A percentile compares a stretch with the other conserved stretches of the same genome.
Conservation (phyloP, 1,284 basidiomycete genomes). For the Ceratobasidium sp. region DNA sequence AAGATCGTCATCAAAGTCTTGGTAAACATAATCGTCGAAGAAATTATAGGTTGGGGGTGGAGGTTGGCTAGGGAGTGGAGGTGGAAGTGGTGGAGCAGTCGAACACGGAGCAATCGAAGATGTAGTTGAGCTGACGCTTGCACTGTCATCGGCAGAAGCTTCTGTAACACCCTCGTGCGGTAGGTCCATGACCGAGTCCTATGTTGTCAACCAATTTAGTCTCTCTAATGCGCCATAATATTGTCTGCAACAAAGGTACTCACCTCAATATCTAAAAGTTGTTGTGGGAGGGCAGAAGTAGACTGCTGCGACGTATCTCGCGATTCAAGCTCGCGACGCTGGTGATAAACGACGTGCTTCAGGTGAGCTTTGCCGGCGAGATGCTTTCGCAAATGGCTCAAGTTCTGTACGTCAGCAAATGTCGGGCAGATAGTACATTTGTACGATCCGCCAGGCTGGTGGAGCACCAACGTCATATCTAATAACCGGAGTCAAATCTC, state of each 20-base stretch:
- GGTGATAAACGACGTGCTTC: background rate
- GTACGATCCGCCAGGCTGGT: background rate
- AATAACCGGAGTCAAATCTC: background rate
- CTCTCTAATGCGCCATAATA: background rate
- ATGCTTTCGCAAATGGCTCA: background rate
- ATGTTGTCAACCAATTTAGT: background rate
- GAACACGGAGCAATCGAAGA: background rate
- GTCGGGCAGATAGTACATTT: background rate
- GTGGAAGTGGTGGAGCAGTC: background rate
- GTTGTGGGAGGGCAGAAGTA: background rate
- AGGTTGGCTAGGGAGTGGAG: background rate
- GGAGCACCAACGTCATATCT: background rate
- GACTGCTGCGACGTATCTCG: background rate
- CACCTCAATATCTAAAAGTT: background rate
- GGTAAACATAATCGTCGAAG: conserved; percentile 1
- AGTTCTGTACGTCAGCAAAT: background rate
- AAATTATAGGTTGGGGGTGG: conserved; percentile 5
- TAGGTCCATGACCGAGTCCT: background rate
- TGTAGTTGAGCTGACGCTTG: background rate
- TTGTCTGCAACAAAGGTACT: background rate
- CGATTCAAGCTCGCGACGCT: background rate
- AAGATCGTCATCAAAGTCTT: background rate
- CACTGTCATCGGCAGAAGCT: background rate
- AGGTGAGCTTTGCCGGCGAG: background rate
- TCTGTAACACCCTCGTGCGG: background rate